These are phyloP conservation scores for Populus davidiana DNA, from an alignment of 345 rosid species.

Conservation along the genomic window DNA sequence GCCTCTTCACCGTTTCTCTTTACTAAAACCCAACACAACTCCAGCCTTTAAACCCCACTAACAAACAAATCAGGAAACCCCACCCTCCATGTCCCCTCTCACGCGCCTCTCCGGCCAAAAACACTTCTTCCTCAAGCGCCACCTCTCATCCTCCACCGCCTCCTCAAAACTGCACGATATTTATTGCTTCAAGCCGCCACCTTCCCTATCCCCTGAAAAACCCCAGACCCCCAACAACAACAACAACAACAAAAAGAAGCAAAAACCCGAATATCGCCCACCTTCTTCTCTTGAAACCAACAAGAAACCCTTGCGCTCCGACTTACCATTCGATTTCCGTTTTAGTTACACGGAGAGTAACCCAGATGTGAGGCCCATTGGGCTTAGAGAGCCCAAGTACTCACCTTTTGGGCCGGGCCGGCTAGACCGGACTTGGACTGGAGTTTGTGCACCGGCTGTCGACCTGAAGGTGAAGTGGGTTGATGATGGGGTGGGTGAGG, in stretches of 20 bases:
- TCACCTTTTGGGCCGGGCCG: slow-evolving; percentile 90
- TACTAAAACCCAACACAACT: no score
- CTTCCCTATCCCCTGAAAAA: slow-evolving; percentile 43
- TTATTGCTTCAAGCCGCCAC: slow-evolving; percentile 70
- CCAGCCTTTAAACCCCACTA: slow-evolving; percentile 11
- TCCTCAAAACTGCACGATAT: slow-evolving; percentile 69
- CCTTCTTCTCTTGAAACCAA: slow-evolving; percentile 70
- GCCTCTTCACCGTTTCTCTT: no score
- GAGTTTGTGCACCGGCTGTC: slow-evolving; percentile 80
- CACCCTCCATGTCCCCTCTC: slow-evolving; percentile 36
- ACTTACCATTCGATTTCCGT: slow-evolving; percentile 81
- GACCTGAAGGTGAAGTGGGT: slow-evolving; percentile 56
- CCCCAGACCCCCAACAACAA: slow-evolving; percentile 25
- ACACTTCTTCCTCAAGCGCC: slow-evolving; percentile 28
- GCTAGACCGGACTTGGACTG: slow-evolving; percentile 77
- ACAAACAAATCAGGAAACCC: neutral
- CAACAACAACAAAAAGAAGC: slow-evolving; percentile 29
- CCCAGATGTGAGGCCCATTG: slow-evolving; percentile 66
- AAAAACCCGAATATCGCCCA: slow-evolving; percentile 73
- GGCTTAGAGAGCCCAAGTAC: slow-evolving; percentile 90
- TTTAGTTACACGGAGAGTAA: slow-evolving; percentile 86
- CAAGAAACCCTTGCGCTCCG: slow-evolving; percentile 44
- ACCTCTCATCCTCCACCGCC: slow-evolving; percentile 34
- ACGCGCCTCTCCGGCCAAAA: slow-evolving; percentile 55
- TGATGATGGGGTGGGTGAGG: slow-evolving; percentile 47